phyloP scores from a whole-genome alignment of 495 filamentous ascomycete genomes.

The Oidiodendron maius region DNA sequence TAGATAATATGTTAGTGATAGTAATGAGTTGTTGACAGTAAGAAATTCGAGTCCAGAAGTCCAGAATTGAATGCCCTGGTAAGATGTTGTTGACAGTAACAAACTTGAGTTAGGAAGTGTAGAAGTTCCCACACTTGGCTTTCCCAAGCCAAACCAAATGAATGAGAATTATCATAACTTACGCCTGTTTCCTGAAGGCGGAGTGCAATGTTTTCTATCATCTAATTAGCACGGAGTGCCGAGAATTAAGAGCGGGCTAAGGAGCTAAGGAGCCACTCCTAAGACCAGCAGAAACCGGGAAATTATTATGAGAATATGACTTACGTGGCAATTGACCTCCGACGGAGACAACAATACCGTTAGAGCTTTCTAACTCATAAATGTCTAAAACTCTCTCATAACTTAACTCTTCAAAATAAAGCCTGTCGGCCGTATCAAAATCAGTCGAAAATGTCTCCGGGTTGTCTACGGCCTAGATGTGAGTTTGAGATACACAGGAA shows the following conservation, averaged over 20 bases:
- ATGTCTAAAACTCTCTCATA: conserved; percentile 76
- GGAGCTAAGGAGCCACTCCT: no score
- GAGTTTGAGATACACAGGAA: conserved; percentile 12
- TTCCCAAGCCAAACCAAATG: neutral
- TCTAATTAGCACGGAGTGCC: no score
- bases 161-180: conserved; percentile 41
- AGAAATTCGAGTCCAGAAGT: neutral
- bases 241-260: no score
- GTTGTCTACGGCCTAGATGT: conserved; percentile 11
- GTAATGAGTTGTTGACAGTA: conserved; percentile 3
- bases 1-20: neutral
- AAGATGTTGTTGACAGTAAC: neutral
- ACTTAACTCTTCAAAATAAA: conserved; percentile 96
- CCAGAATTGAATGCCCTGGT: neutral
- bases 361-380: conserved; percentile 81
- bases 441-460: conserved; percentile 88
- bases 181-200: conserved; percentile 86
- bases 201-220: conserved; percentile 96
- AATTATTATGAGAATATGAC: no score
- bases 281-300: no score
- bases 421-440: conserved; percentile 87
- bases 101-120: neutral
- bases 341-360: conserved; percentile 89
- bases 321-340: conserved; percentile 93
- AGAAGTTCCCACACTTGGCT: neutral